Base-by-base conservation (phyloP, 2,329 filamentous ascomycete genomes). In the Talaromyces amestolkiae region DNA sequence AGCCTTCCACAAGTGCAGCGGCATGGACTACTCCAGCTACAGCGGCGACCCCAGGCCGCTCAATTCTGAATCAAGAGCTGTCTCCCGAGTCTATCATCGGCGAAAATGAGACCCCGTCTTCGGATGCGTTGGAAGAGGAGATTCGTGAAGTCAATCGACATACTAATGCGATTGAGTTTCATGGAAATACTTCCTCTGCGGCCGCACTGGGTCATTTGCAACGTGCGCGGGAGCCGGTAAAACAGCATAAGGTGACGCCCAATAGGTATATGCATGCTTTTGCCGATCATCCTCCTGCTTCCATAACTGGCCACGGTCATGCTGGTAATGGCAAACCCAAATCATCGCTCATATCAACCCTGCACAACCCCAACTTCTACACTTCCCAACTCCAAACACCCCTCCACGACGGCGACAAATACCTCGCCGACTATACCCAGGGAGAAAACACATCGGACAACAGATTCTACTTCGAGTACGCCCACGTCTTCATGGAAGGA, bases 111-210 rank as follows among this genome's bases (percentile, higher is more conserved):
- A 70, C 72, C 3, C 70, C 71, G n/a, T 69, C 70, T 0, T 66
- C 69, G 1, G 75, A 75, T 9, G 71, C 70, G 24, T 65, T 66
- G 22, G 75, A 68, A 58, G 75, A 80, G 24, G 80, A 82, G 61
- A 75, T 82, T 47, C 77, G 75, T 3, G 80, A 80, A 33, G 72
- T 82, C 43, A 83, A 82, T 65, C 74, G 74, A 11, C 80, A 82
- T 53, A 84, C 81, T 0, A 78, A 77, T 33, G 78, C 77, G 62
- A 77, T 82, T 37, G 81, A 83, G 67, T 83, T 82, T 43, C 81
- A 83, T 65, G 81, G 82, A 3, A 81, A 77, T 65, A 80, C 81
- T 1, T 83, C 82, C 0, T 80, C 79, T 2, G 77, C 81, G 1
- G 80, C 81, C 3, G 75, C 82, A 2, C 73, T 83, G 10, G 80